Percentiles rank a stretch among this genome's conserved stretches.
phyloP scores from a whole-genome alignment of 139 green algal species.

The Nannochloris sp. region DNA sequence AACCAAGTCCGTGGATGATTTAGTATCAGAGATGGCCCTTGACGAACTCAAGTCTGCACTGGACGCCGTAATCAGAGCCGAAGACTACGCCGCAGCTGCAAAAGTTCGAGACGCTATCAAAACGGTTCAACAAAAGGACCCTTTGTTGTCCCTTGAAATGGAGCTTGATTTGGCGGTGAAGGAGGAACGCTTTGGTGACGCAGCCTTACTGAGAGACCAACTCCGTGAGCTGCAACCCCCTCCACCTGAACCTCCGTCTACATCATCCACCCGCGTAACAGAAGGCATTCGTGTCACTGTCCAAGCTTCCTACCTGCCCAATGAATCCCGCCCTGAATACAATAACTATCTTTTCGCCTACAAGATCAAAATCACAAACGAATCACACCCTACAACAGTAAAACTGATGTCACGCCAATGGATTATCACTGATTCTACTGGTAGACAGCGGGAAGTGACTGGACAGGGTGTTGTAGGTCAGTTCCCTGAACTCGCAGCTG shows the following conservation, averaged over 20 bases:
- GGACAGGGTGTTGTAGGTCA: conserved; percentile 70
- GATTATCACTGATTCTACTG: conserved; percentile 10
- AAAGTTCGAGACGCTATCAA: conserved; percentile 9
- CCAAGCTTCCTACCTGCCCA: conserved; percentile 11
- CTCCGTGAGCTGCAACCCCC: conserved; percentile 7
- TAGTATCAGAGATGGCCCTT: background rate
- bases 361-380: conserved; percentile 18
- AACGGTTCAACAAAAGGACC: conserved; percentile 1
- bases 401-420: conserved; percentile 16
- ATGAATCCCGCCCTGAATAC: background rate
- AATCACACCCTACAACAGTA: conserved; percentile 9
- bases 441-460: conserved; percentile 19
- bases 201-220: conserved; percentile 9
- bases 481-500: conserved; percentile 63
- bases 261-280: conserved; percentile 2
- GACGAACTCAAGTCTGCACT: conserved; percentile 1
- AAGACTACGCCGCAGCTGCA: conserved; percentile 18
- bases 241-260: background rate
- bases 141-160: conserved; percentile 3
- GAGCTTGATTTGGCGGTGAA: conserved; percentile 12
- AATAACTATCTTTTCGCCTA: conserved; percentile 19
- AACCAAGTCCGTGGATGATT: too few relatives aligned
- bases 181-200: conserved; percentile 7
- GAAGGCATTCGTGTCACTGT: conserved; percentile 18
- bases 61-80: background rate